These are phyloP conservation scores for Taphrina pruni DNA, from an alignment of 1,139 yeast species.

Conservation along the genomic window DNA sequence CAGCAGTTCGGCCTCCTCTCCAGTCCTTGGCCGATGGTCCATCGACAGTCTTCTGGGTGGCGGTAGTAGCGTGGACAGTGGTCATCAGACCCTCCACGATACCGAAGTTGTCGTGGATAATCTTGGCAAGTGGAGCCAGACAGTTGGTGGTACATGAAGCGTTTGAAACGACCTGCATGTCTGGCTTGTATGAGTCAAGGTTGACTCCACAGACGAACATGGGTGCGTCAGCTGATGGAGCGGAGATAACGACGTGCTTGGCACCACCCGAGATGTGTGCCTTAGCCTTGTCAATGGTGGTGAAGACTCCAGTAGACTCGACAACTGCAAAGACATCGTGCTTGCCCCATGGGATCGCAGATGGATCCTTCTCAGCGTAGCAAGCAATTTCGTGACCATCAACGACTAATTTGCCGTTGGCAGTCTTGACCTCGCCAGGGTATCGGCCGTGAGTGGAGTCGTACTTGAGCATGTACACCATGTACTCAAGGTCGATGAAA, in stretches of 20 bases:
- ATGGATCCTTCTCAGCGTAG: constrained; percentile 79
- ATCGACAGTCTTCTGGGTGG: constrained; percentile 88
- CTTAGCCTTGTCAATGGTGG: constrained; percentile 75
- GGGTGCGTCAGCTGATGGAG: constrained; percentile 87
- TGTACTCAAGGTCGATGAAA: constrained; percentile 80
- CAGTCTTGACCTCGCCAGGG: constrained; percentile 69
- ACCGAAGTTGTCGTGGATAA: constrained; percentile 77
- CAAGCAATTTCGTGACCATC: constrained; percentile 72
- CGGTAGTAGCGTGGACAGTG: constrained; percentile 88
- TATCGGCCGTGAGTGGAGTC: constrained; percentile 83
- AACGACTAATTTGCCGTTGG: constrained; percentile 65
- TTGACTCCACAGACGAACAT: constrained; percentile 88
- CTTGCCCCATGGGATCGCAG: constrained; percentile 81
- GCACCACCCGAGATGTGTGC: constrained; percentile 86
- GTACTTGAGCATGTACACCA: constrained; percentile 87
- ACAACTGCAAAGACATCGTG: constrained; percentile 74
- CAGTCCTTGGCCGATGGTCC: constrained; percentile 94
- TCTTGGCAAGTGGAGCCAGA: constrained; percentile 87
- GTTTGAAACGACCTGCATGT: constrained; percentile 74
- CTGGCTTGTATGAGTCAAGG: constrained; percentile 71
- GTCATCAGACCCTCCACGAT: constrained; percentile 89
- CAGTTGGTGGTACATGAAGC: constrained; percentile 93
- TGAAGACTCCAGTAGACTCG: constrained; percentile 90
- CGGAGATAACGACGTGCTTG: constrained; percentile 86
- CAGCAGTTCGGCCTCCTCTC: constrained; percentile 94